phyloP scores from a whole-genome alignment of 2,329 filamentous ascomycete species.

The Colletotrichum spinosum region DNA sequence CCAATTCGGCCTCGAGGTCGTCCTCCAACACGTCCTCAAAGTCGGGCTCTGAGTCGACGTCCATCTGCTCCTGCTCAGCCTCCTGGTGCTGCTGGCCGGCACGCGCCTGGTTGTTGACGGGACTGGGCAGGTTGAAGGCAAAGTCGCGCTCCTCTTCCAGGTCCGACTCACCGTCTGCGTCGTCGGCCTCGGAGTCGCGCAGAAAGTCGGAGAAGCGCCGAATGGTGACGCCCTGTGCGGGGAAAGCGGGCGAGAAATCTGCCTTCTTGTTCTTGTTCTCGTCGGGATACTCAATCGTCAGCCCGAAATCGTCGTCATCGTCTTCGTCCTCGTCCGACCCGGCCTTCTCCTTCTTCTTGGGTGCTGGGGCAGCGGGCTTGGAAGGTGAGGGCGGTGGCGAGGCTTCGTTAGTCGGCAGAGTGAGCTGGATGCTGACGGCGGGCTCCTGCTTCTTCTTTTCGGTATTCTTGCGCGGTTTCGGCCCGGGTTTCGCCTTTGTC shows the following conservation, averaged over 20 bases:
- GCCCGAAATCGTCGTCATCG: slow-evolving; percentile 67
- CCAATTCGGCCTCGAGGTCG: slow-evolving; percentile 68
- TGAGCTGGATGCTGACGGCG: slow-evolving; percentile 51
- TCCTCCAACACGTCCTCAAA: slow-evolving; percentile 59
- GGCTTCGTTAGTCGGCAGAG: slow-evolving; percentile 47
- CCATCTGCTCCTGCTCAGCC: slow-evolving; percentile 43
- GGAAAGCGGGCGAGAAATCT: slow-evolving; percentile 63
- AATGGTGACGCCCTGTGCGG: slow-evolving; percentile 47
- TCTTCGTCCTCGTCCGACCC: slow-evolving; percentile 65
- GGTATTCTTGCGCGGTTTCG: slow-evolving; percentile 45
- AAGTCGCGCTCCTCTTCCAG: slow-evolving; percentile 57
- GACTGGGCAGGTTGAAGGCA: slow-evolving; percentile 64
- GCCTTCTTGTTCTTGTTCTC: slow-evolving; percentile 48
- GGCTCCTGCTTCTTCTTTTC: slow-evolving; percentile 49
- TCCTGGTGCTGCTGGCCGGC: slow-evolving; percentile 40
- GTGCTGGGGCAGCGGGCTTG: slow-evolving; percentile 15
- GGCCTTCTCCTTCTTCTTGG: slow-evolving; percentile 46
- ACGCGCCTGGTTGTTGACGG: slow-evolving; percentile 55
- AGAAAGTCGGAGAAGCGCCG: slow-evolving; percentile 67
- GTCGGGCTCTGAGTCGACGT: slow-evolving; percentile 43
- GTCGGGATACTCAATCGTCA: slow-evolving; percentile 71
- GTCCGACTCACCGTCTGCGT: slow-evolving; percentile 60
- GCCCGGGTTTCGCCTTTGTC: slow-evolving; percentile 36
- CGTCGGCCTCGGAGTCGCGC: slow-evolving; percentile 59
- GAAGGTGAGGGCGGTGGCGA: slow-evolving; percentile 38